phyloP scores from a whole-genome alignment of 495 filamentous ascomycete species.

The Aspergillus olivimuriae region DNA sequence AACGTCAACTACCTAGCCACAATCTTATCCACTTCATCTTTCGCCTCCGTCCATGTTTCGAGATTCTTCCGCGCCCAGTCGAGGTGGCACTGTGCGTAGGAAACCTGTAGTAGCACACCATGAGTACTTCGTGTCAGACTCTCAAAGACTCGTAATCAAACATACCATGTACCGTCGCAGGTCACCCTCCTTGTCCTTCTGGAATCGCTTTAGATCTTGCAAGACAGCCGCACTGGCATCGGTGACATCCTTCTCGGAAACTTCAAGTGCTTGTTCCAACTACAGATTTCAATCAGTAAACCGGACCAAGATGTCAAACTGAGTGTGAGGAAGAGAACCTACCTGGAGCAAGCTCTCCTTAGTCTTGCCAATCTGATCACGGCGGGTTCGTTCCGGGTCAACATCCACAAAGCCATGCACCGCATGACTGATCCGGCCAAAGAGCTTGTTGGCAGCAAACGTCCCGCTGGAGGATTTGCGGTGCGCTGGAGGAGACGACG shows the following conservation, averaged over 20 bases:
- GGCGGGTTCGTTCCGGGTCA: slow-evolving; percentile 84
- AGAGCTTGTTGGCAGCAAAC: slow-evolving; percentile 87
- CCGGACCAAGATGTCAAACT: background rate
- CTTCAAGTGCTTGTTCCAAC: slow-evolving; percentile 83
- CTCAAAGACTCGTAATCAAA: slow-evolving; percentile 1
- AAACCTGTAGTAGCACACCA: slow-evolving; percentile 54
- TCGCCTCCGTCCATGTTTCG: slow-evolving; percentile 93
- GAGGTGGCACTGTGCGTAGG: slow-evolving; percentile 89
- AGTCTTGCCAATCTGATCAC: slow-evolving; percentile 94
- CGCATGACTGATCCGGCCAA: slow-evolving; percentile 88
- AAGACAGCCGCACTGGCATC: slow-evolving; percentile 82
- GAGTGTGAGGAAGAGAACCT: slow-evolving; percentile 11
- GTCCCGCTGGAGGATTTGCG: slow-evolving; percentile 70
- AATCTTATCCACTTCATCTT: slow-evolving; percentile 88
- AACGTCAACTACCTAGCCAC: slow-evolving; percentile 39
- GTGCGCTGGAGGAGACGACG: slow-evolving; percentile 40
- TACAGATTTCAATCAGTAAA: slow-evolving; percentile 29
- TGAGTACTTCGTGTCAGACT: background rate
- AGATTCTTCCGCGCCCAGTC: slow-evolving; percentile 98
- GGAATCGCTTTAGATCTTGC: slow-evolving; percentile 86
- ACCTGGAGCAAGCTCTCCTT: slow-evolving; percentile 64
- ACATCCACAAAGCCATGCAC: slow-evolving; percentile 94
- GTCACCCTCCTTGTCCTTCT: slow-evolving; percentile 90
- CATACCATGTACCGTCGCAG: slow-evolving; percentile 91
- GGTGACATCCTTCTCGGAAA: slow-evolving; percentile 82